Evolutionary conservation across 208 protist genomes (phyloP), one percentile per base, ranked within the genome.

Genomic region (Strigomonas galati): DNA sequence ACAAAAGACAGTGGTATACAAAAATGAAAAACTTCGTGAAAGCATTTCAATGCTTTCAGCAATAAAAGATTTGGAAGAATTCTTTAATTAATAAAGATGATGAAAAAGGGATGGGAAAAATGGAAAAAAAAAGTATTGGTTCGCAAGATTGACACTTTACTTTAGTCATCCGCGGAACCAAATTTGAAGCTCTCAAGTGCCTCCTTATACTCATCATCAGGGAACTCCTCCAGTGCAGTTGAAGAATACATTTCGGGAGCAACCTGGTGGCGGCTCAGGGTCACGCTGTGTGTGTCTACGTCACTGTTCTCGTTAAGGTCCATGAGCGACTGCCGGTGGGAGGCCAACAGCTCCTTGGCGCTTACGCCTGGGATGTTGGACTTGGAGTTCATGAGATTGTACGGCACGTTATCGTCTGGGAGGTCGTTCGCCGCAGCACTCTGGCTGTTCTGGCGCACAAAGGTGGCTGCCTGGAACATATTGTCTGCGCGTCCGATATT

Each of bases 201-300:
- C 9, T 79, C 72, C 19, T 71, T 69, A 57, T 75, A 81, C 35
- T 81, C 77, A 10, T 78, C 67, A 32, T 81, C 74, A 0, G 71
- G 62, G 4, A 59, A 60, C 23, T 51, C 58, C 14, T 73, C 26
- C 1, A 70, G 67, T 40, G 35, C 35, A 10, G 35, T 14, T 10
- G 10, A 14, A 14, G 35, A 40, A 40, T 40, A 40, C 35, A 40
- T 40, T 54, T 84, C 81, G 0, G 62, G 60, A 49, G 85, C 74
- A 4, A 90, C 68, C 58, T 94, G 82, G 32, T 85, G 81, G 37
- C 88, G 85, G 57, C 81, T 87, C 27, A 94, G 74, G 0, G 88
- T 94, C 28, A 94, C 55, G 60, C 88, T 85, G 74, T 88, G 77
- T 19, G 89, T 12, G 32, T 89, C 79, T 12, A 56, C 68, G 21